Base-by-base conservation (phyloP, 2,329 filamentous ascomycete species). In the Gaeumannomyces tritici region DNA sequence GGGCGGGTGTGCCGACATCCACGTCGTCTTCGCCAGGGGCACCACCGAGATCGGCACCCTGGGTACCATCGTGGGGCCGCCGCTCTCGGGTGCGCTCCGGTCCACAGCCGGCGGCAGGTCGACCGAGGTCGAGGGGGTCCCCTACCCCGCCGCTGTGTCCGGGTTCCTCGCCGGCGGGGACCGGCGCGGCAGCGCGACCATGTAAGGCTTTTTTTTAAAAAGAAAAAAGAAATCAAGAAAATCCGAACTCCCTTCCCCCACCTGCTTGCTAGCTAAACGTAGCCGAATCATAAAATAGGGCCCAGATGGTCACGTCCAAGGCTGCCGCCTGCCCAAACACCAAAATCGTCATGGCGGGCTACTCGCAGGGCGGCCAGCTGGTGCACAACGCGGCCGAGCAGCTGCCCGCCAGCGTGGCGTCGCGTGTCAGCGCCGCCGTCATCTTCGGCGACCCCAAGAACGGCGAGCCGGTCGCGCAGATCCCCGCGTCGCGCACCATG, bases 271-370 rank as follows among this genome's bases (percentile, higher is more conserved):
- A n/a, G n/a, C n/a, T n/a, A n/a, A 33, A 33, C 31, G 31, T 8
- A 7, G 31, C 7, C 8, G 4, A 8, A 33, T 9, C 3, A 33
- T 2, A 33, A 33, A 28, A 27, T 61, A 75, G 77, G 72, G 75
- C 75, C n/a, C 62, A 71, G 11, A 56, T 64, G 2, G 61, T 69
- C 9, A 62, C 58, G 2, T 59, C 71, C 56, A 72, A 74, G 1
- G 68, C 72, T 51, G 66, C 65, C 15, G 62, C 69, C 8, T 79
- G 77, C 62, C 76, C 77, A 0, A 66, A 69, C 47, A 78, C 76
- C 1, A 72, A 74, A 51, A 66, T 79, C 47, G 75, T 78, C 5
- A 70, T 79, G 67, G 70, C 74, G 12, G 77, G 77, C 8, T 79
- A 71, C 59, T 69, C 68, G 12, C 70, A 72, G 61, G 71, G 71